Evolutionary conservation across 129 eudicot species (phyloP), one percentile per base, ranked within the genome.

Genomic region (Smallanthus sonchifolius): DNA sequence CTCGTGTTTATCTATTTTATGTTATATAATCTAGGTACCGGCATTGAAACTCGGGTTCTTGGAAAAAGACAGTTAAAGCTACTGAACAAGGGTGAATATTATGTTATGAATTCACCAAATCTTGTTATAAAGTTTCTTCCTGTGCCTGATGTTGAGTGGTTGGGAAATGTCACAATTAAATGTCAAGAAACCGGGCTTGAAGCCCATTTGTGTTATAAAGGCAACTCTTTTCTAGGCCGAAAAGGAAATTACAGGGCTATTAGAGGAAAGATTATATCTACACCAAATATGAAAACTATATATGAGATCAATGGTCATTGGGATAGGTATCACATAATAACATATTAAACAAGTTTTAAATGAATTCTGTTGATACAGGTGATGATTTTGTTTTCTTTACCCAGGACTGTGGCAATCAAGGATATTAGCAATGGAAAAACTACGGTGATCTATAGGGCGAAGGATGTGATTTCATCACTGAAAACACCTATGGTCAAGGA

Each of bases 291-390:
- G 79, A 78, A 78, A 76, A 67, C 86, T 2, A 70, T 86, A 3
- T 88, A 76, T 30, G 93, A 94, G 78, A 86, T 94, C 52, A 69
- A 61, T 59, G 98, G 98, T 80, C 91, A 94, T 28, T 94, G 98
- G 98, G 98, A 94, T 44, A 94, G 87, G 98, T 94, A 37, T 64
- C 24, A 8, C 32, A 9, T 64, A 0, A 9, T 38, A 38, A 64
- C 15, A 37, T 37, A 64, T 15, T 64, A 38, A 38, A 16, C 47
- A 38, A 37, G 11, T 34, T 44, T 11, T 55, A 30, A 39, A 24
- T 64, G 24, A 36, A 7, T 19, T 57, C 15, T 64, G 43, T 43
- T 73, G 44, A 45, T 11, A 3, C 4, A 14, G 38, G 19, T 49
- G 54, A 37, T 11, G 34, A 67, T 75, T 64, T 35, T 34, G 13